Evolutionary conservation across 805 yeast genomes (phyloP), one percentile per base, ranked within the genome.

Genomic region (Ogataea degrootiae): DNA sequence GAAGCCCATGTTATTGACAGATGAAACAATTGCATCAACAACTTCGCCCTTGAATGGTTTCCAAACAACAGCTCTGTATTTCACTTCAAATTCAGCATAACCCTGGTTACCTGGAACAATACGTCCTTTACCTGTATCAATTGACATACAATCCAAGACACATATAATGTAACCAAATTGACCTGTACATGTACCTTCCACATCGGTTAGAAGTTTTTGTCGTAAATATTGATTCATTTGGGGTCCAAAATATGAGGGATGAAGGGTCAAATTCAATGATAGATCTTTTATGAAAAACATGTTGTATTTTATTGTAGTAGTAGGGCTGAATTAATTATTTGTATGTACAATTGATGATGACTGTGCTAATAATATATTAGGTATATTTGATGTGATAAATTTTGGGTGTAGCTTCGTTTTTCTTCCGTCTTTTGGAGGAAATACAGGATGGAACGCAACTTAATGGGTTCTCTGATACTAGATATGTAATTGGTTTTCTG

Each of bases 1-100:
- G 56, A 94, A 89, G 8, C 99, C 99, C 84, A 92, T 86, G 62
- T 81, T 89, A 67, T 86, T 89, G 42, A 96, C 97, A 33, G 88
- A 87, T 14, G 96, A 87, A 15, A 94, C 98, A 22, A 92, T 83
- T 6, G 95, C 99, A 67, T 94, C 99, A 23, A 94, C 98, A 7
- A 94, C 99, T 69, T 94, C 99, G 34, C 98, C 99, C 70, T 94
- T 94, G 71, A 94, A 94, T 5, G 99, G 99, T 62, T 92, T 87
- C 95, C 97, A 94, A 34, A 94, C 97, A 44, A 94, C 91, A 0
- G 99, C 99, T 57, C 96, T 75, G 66, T 94, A 94, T 67, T 89
- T 88, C 45, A 94, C 98, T 58, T 89, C 96, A 61, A 94, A 94
- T 68, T 90, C 97, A 0, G 99, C 98, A 60, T 90, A 83, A 2